These are phyloP conservation scores for Aethionema arabicum DNA, from an alignment of 345 rosid species.

Conservation along the genomic window DNA sequence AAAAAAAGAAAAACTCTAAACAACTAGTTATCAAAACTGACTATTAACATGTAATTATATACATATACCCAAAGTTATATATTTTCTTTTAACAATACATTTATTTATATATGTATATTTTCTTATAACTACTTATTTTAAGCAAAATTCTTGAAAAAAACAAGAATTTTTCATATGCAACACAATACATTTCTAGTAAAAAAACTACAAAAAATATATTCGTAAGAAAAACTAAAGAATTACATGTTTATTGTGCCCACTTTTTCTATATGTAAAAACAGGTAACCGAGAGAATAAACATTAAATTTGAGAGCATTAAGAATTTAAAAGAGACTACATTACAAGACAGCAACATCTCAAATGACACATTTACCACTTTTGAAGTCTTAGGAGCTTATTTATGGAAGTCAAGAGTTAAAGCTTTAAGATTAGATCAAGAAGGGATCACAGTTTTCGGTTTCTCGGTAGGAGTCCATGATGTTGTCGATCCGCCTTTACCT, in stretches of 20 bases:
- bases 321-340: constrained; percentile 22
- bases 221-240: neutral
- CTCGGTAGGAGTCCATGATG: constrained; percentile 17
- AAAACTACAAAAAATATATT: too few species aligned
- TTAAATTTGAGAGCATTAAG: constrained; percentile 19
- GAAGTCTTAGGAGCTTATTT: constrained; percentile 29
- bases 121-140: too few species aligned
- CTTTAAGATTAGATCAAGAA: constrained; percentile 20
- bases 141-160: too few species aligned
- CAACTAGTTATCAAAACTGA: too few species aligned
- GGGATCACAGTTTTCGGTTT: constrained; percentile 27
- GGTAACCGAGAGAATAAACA: constrained; percentile 20
- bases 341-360: constrained; percentile 4
- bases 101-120: too few species aligned
- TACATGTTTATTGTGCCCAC: neutral
- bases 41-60: too few species aligned
- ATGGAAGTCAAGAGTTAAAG: constrained; percentile 29
- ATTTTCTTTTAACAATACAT: too few species aligned
- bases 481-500: constrained; percentile 19
- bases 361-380: constrained; percentile 15
- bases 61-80: too few species aligned
- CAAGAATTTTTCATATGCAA: too few species aligned
- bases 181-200: too few species aligned
- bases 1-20: too few species aligned
- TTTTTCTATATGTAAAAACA: constrained; percentile 6